Conservation (phyloP, 148 eudicot genomes). For the Heliamphora exappendiculata region DNA sequence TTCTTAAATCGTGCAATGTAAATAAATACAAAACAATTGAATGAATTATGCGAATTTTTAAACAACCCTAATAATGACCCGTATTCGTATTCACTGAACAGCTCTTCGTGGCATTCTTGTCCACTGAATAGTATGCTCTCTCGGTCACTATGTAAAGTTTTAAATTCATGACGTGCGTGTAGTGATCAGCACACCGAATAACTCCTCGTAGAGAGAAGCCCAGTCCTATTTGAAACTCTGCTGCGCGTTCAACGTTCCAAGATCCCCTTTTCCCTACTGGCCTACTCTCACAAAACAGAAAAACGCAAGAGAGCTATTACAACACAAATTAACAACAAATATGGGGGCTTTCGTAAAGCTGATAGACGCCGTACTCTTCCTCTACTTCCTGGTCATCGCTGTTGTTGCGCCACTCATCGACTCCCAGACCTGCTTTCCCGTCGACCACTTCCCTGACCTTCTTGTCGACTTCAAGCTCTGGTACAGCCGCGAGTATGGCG, state of each 20-base stretch:
- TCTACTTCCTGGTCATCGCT: conserved; percentile 36
- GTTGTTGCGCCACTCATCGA: conserved; percentile 33
- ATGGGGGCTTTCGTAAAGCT: conserved; percentile 33
- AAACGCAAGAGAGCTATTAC: neutral
- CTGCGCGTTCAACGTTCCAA: neutral
- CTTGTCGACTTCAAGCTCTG: conserved; percentile 25
- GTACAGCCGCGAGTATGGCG: conserved; percentile 26
- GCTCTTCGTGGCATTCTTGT: no score
- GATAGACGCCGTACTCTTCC: conserved; percentile 26
- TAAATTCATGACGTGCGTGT: no score
- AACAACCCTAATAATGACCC: no score
- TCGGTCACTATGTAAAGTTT: no score
- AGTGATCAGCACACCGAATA: no score
- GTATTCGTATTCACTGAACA: no score
- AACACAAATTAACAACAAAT: neutral
- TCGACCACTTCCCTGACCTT: conserved; percentile 23
- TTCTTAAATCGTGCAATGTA: no score
- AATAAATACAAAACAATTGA: no score
- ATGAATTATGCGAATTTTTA: no score
- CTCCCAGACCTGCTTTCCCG: conserved; percentile 27
- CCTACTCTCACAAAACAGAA: neutral
- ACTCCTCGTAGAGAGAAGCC: no score
- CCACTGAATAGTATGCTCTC: no score
- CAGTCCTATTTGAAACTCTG: neutral
- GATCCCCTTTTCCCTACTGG: neutral